A percentile compares a stretch with the other conserved stretches of the same genome.
phyloP scores from a whole-genome alignment of 345 rosid genomes.

The Kandelia obovata region DNA sequence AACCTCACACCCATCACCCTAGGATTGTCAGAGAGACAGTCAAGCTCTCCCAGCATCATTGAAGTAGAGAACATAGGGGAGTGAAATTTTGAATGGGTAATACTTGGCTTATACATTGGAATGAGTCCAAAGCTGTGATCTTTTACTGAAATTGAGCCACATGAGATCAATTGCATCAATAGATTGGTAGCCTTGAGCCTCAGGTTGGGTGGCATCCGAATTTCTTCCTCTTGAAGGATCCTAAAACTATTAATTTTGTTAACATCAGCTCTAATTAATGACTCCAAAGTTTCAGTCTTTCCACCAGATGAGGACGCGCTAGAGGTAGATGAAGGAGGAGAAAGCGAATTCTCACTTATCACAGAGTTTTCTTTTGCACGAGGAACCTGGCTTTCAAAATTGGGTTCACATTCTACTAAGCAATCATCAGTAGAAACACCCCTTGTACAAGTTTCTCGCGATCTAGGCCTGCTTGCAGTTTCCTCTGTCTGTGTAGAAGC shows the following conservation, averaged over 20 bases:
- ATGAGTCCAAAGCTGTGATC: slow-evolving; percentile 81
- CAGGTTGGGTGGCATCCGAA: slow-evolving; percentile 53
- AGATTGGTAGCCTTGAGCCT: slow-evolving; percentile 70
- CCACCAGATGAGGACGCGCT: slow-evolving; percentile 67
- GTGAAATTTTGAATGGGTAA: slow-evolving; percentile 59
- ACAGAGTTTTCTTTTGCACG: slow-evolving; percentile 43
- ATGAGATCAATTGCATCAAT: slow-evolving; percentile 90
- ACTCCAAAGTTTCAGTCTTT: slow-evolving; percentile 84
- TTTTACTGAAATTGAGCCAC: slow-evolving; percentile 94
- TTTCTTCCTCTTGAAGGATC: slow-evolving; percentile 76
- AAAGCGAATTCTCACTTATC: slow-evolving; percentile 49
- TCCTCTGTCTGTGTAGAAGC: slow-evolving; percentile 97
- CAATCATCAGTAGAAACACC: slow-evolving; percentile 88
- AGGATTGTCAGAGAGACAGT: slow-evolving; percentile 74
- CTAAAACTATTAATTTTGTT: slow-evolving; percentile 85
- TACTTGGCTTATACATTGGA: slow-evolving; percentile 73
- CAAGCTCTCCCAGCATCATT: slow-evolving; percentile 72
- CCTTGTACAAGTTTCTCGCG: slow-evolving; percentile 68
- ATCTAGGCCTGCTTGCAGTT: slow-evolving; percentile 35
- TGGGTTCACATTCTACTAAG: slow-evolving; percentile 41
- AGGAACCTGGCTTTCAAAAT: slow-evolving; percentile 33
- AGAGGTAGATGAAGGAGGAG: slow-evolving; percentile 65
- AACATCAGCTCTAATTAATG: slow-evolving; percentile 84
- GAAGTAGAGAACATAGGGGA: slow-evolving; percentile 74
- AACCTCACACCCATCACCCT: slow-evolving; percentile 62